Conservation (phyloP, 495 filamentous ascomycete genomes). For the Neurospora sp. region DNA sequence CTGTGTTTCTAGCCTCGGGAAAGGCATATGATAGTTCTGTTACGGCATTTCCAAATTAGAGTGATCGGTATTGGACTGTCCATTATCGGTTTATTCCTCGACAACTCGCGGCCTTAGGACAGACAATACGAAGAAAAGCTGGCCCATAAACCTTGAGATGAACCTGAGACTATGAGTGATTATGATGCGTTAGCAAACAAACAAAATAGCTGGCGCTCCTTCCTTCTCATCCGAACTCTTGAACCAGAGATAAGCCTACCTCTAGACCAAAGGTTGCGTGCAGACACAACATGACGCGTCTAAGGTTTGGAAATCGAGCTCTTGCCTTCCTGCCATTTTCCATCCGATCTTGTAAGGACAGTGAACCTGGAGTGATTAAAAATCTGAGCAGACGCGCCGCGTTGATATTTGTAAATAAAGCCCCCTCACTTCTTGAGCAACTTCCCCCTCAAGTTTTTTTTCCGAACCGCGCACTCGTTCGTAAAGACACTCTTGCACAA, state of each 20-base stretch:
- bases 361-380: neutral
- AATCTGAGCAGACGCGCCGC: neutral
- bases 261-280: neutral
- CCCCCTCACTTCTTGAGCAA: neutral
- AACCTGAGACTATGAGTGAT: neutral
- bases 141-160: neutral
- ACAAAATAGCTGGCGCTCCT: neutral
- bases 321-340: neutral
- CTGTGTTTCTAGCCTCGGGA: neutral
- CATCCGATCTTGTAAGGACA: neutral
- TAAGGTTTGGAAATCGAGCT: neutral
- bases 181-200: neutral
- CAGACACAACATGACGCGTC: neutral
- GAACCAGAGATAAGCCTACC: neutral
- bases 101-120: neutral
- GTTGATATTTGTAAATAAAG: neutral
- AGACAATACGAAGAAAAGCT: neutral
- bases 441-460: neutral
- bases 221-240: neutral
- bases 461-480: neutral
- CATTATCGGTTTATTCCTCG: neutral
- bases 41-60: neutral
- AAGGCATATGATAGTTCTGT: neutral
- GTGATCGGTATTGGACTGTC: neutral
- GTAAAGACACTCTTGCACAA: neutral